Base-by-base conservation (phyloP, 2,329 filamentous ascomycete species). In the Epichloe hybrida region DNA sequence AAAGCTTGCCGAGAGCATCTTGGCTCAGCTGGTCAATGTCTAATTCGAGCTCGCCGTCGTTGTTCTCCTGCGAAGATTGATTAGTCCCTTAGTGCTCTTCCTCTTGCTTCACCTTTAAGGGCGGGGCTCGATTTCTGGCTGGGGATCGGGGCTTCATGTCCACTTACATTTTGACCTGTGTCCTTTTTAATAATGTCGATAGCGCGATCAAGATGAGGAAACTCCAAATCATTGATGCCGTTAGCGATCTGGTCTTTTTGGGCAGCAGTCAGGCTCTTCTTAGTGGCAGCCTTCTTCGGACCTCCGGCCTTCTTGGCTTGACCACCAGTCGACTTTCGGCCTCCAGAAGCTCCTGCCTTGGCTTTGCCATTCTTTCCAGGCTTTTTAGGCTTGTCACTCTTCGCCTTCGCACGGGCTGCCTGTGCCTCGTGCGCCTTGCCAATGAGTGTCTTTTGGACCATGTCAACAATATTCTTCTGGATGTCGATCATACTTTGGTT, bases 241-340 rank as follows among this genome's bases (percentile, higher is more conserved):
- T 84, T 83, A 1, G 88, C 91, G 52, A 98, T 94, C 57, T 90
- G 80, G 52, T 93, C 88, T 72, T 97, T 97, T 69, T 98, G 89
- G 3, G 84, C 75, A 53, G 80, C 83, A 43, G 88, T 80, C 61
- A 86, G 79, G 50, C 77, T 76, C 61, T 67, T 71, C 60, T 70
- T 71, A 5, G 62, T 50, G 0, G 66, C 61, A 4, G 68, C 60
- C 59, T 77, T 76, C 64, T 80, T 72, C 52, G 63, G 61, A 37
- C 63, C 61, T 36, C 63, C 59, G 1, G 63, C 53, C 52, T 70
- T 70, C 59, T 68, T 70, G 3, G 65, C 55, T 21, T 62, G 54
- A 3, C 62, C 62, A 20, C 63, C 63, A 12, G 65, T 59, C 1
- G 67, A 60, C 62, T 77, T 80, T 59, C 74, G 75, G 17, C 63